Evolutionary conservation across 148 eudicot genomes (phyloP), one percentile per base, ranked within the genome.

Genomic region (Chenopodium album): DNA sequence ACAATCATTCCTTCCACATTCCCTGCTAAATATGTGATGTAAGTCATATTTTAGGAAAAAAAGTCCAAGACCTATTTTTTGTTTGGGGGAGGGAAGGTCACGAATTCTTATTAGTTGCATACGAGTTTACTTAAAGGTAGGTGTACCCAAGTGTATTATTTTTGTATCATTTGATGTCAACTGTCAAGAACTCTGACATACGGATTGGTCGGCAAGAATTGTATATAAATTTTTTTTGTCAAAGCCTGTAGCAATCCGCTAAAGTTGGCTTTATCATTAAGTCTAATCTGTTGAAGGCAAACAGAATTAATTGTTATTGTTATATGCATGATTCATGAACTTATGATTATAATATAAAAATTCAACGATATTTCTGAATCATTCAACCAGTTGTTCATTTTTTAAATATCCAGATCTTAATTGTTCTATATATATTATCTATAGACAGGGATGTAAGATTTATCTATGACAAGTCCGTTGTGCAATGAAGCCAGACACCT

Each of bases 401-500:
- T 41, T 37, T 41, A 41, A 41, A 4, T 41, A 41, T 41, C 7
- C 7, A 41, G 44, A 41, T 41, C 44, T 41, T 41, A 41, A 71
- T 71, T 7, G 26, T 44, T 71, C 0, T 19, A 71, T 19, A 20
- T 67, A 16, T 29, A 28, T 7, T 26, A 67, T 28, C 4, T 41
- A 41, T 44, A 44, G 28, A 41, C 2, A 12, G 4, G 29, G 54
- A 71, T 41, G 26, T 44, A n/a, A 71, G 86, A 82, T 41, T 41
- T 41, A 6, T 5, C 44, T 41, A 41, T 41, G 44, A 41, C 44
- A 41, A 1, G 5, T 52, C 92, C 89, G 52, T 89, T 88, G 75
- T 92, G 88, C 32, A 91, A 60, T 67, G 92, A 62, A 88, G 67
- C 73, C 84, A 84, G 79, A 86, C 92, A 56, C 92, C 91, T 47